Evolutionary conservation across 495 filamentous ascomycete species (phyloP).

Genomic region (Trichoderma gamsii): DNA sequence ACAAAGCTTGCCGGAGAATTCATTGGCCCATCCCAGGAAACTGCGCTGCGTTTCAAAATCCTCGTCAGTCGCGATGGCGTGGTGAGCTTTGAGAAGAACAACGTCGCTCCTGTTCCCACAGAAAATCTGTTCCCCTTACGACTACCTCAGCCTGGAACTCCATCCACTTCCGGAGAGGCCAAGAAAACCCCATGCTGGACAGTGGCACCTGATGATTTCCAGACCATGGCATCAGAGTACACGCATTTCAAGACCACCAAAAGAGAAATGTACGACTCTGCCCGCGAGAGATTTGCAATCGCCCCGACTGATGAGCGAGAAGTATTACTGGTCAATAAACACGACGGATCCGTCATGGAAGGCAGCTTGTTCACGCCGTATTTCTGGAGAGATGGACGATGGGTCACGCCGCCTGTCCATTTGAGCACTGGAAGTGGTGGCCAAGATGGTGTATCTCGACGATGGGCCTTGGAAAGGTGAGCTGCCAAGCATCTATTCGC

Average conservation of each 20-base stretch:
- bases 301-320: constrained; percentile 52
- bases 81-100: constrained; percentile 43
- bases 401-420: constrained; percentile 57
- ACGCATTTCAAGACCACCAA: constrained; percentile 73
- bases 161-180: constrained; percentile 19
- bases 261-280: constrained; percentile 59
- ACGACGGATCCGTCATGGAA: constrained; percentile 69
- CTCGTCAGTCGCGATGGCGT: constrained; percentile 45
- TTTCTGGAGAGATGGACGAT: constrained; percentile 60
- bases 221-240: constrained; percentile 51
- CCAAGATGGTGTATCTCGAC: constrained; percentile 72
- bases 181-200: constrained; percentile 30
- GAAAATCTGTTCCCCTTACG: constrained; percentile 49
- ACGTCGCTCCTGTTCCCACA: constrained; percentile 44
- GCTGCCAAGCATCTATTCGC: neutral
- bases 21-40: constrained; percentile 21
- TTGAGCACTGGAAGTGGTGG: constrained; percentile 55
- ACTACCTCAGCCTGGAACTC: constrained; percentile 27
- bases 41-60: constrained; percentile 45
- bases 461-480: constrained; percentile 65
- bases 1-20: constrained; percentile 20
- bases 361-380: constrained; percentile 76
- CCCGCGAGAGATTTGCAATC: constrained; percentile 54
- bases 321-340: constrained; percentile 64
- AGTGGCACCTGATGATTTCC: constrained; percentile 51